Conservation (phyloP, 2,329 filamentous ascomycete species). For the Camillea tinctor region DNA sequence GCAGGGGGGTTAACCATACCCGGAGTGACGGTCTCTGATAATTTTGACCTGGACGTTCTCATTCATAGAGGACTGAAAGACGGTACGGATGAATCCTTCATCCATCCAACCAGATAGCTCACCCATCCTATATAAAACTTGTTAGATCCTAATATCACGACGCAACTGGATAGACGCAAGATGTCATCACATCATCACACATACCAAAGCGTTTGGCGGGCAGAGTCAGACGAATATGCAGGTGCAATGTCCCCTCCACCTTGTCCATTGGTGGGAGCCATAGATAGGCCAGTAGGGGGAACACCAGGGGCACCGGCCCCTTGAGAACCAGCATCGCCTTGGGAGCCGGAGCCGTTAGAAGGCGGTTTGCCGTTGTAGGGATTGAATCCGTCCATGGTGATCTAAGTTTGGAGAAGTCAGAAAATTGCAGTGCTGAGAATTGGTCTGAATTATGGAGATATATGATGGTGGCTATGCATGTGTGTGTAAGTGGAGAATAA, state of each 20-base stretch:
- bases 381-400: constrained; percentile 35
- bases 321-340: constrained; percentile 35
- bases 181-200: too few relatives aligned
- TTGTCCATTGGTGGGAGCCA: constrained; percentile 36
- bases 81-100: constrained; percentile 94
- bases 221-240: constrained; percentile 41
- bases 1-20: constrained; percentile 53
- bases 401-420: constrained; percentile 12
- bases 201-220: constrained; percentile 58
- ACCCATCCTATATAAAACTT: constrained; percentile 79
- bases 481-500: neutral
- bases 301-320: constrained; percentile 31
- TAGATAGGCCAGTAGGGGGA: constrained; percentile 25
- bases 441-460: neutral
- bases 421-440: neutral
- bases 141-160: constrained; percentile 7
- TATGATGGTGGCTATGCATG: neutral
- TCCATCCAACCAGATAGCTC: constrained; percentile 99
- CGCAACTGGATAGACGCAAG: constrained; percentile 12
- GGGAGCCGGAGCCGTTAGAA: constrained; percentile 38
- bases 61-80: constrained; percentile 84
- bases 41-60: constrained; percentile 99
- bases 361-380: constrained; percentile 37
- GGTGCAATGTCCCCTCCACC: constrained; percentile 32
- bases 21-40: constrained; percentile 98